Conservation (phyloP, 768 basidiomycete genomes). For the Coprinellus micaceus region DNA sequence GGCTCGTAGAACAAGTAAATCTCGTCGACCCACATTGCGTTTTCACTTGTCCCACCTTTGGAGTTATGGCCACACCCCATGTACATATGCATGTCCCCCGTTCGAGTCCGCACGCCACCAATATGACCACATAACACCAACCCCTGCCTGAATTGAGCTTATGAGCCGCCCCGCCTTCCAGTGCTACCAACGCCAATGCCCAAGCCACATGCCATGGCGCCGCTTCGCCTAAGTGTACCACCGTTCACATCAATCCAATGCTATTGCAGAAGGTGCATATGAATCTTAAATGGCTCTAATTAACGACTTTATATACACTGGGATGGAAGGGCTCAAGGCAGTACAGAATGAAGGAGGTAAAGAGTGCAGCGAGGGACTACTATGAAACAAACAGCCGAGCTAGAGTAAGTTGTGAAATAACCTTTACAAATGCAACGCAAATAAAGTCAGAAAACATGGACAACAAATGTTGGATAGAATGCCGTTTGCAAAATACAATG, state of each 20-base stretch:
- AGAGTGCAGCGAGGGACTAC: conserved; percentile 51
- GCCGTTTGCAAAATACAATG: conserved; percentile 72
- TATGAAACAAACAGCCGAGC: conserved; percentile 68
- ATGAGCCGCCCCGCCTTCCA: background rate
- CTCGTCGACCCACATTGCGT: background rate
- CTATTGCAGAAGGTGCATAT: background rate
- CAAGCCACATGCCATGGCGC: background rate
- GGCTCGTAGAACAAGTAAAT: conserved; percentile 42
- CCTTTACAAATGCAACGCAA: conserved; percentile 57
- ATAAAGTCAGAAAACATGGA: conserved; percentile 46
- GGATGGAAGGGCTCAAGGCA: conserved; percentile 54
- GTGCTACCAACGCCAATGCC: background rate
- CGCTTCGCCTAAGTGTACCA: background rate
- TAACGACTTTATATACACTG: conserved; percentile 55
- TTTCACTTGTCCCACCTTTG: background rate
- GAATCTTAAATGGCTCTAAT: conserved; percentile 27
- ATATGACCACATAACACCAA: conserved; percentile 7
- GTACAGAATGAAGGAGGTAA: conserved; percentile 63
- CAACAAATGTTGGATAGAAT: conserved; percentile 55
- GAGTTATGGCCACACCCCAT: background rate
- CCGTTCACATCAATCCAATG: background rate
- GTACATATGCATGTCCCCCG: background rate
- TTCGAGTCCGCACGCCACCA: background rate
- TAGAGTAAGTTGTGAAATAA: conserved; percentile 48
- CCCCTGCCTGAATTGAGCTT: background rate